These are phyloP conservation scores for Fonsecaea multimorphosa DNA, from an alignment of 2,329 filamentous ascomycete species.

Conservation along the genomic window DNA sequence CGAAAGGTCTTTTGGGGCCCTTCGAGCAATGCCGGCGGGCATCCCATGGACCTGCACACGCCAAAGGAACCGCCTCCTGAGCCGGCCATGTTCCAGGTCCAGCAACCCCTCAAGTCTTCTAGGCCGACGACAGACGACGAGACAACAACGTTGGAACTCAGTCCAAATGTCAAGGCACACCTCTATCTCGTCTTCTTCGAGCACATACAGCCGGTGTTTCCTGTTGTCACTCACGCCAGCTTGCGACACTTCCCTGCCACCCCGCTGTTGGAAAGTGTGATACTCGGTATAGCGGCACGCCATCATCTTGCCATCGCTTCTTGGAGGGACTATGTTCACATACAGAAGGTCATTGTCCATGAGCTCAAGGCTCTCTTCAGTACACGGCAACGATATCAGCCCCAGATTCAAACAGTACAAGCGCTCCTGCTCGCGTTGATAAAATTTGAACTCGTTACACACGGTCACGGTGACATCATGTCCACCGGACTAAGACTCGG, in stretches of 20 bases:
- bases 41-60: conserved; percentile 10
- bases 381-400: conserved; percentile 11
- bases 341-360: conserved; percentile 2
- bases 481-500: not conserved
- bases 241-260: not conserved
- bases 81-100: not conserved
- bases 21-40: conserved; percentile 13
- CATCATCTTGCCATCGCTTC: conserved; percentile 15
- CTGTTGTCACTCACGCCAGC: not conserved
- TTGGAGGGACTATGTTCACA: conserved; percentile 13
- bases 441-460: conserved; percentile 6
- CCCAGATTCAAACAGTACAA: conserved; percentile 12
- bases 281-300: conserved; percentile 11
- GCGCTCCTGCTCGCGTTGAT: conserved; percentile 3
- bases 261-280: conserved; percentile 2
- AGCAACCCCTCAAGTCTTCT: not conserved
- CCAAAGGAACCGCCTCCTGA: conserved; percentile 1
- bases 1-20: conserved; percentile 21
- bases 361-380: conserved; percentile 12
- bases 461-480: conserved; percentile 5
- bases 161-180: conserved; percentile 8
- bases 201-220: conserved; percentile 10
- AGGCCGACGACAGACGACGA: not conserved
- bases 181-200: conserved; percentile 11
- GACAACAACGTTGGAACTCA: not conserved